Evolutionary conservation across 225 moss, liverwort and hornwort genomes (phyloP).

Genomic region (Takakia lepidozioides): DNA sequence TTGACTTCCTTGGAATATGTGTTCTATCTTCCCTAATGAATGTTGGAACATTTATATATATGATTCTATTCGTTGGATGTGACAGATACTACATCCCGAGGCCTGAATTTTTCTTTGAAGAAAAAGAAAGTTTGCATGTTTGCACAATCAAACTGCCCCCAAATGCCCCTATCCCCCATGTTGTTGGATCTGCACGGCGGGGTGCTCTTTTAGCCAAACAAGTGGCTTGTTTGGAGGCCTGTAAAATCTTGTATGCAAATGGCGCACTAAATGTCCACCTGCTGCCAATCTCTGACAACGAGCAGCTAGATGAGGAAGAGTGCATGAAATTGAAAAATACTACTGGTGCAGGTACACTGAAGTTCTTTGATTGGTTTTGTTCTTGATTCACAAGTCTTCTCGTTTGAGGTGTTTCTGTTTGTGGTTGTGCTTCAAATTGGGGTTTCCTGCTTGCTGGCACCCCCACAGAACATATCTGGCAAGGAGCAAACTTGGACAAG

Average conservation of each 20-base stretch:
- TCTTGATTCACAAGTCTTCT: no score
- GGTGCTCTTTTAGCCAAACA: constrained; percentile 60
- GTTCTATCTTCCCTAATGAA: no score
- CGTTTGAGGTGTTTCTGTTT: no score
- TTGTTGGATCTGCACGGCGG: constrained; percentile 37
- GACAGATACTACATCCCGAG: constrained; percentile 80
- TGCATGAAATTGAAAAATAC: constrained; percentile 27
- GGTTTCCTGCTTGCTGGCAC: no score
- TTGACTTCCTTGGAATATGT: no score
- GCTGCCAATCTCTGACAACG: constrained; percentile 55
- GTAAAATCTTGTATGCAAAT: constrained; percentile 43
- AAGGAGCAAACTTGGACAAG: no score
- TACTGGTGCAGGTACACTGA: constrained; percentile 61
- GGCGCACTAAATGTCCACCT: constrained; percentile 73
- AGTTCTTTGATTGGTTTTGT: no score
- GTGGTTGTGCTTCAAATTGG: no score
- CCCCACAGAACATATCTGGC: no score
- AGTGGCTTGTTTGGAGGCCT: constrained; percentile 64
- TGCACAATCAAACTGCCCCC: constrained; percentile 69
- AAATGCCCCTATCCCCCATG: constrained; percentile 47
- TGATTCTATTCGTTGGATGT: neutral
- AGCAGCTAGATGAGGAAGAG: constrained; percentile 34
- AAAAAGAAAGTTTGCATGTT: constrained; percentile 34
- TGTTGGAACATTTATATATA: neutral
- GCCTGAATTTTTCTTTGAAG: constrained; percentile 57